Conservation (phyloP, 805 yeast species). For the Cyberlindnera suaveolens region DNA sequence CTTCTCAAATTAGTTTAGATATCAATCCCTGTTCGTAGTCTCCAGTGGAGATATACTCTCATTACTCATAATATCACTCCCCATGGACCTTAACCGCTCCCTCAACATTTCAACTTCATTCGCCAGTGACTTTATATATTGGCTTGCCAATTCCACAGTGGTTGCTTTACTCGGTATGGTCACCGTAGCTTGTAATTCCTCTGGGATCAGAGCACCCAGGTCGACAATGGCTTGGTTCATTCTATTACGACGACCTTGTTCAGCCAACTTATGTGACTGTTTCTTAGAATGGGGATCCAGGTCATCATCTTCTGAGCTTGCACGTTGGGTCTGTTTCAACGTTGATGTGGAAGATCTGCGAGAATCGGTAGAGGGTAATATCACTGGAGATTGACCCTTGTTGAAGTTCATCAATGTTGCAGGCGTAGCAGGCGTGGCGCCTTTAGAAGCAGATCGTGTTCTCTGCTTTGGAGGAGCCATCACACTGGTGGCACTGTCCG, state of each 20-base stretch:
- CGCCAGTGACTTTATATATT: constrained; percentile 50
- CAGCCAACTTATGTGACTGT: constrained; percentile 78
- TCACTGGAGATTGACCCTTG: constrained; percentile 15
- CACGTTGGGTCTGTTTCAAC: constrained; percentile 1
- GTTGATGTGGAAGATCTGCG: constrained; percentile 13
- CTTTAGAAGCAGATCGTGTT: constrained; percentile 8
- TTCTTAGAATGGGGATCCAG: constrained; percentile 21
- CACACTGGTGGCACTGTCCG: constrained; percentile 3
- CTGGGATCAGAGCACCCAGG: constrained; percentile 62
- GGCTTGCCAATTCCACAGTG: constrained; percentile 84
- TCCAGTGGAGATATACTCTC: constrained; percentile 27
- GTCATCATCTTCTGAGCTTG: constrained; percentile 9
- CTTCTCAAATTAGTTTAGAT: too few relatives aligned
- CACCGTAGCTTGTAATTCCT: constrained; percentile 43
- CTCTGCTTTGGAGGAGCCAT: constrained; percentile 22
- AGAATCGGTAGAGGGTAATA: constrained; percentile 7
- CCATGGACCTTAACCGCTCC: constrained; percentile 9
- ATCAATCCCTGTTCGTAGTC: background rate
- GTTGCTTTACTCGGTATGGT: constrained; percentile 85
- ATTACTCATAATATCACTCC: constrained; percentile 16
- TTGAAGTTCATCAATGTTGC: constrained; percentile 23
- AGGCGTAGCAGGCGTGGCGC: constrained; percentile 23
- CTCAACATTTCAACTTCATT: constrained; percentile 26
- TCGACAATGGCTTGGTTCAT: constrained; percentile 84
- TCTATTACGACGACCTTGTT: constrained; percentile 91